Percentiles rank a stretch among this genome's conserved stretches.
Evolutionary conservation across 768 basidiomycete species (phyloP).

Genomic region (Tylopilus vinaceipallidus): DNA sequence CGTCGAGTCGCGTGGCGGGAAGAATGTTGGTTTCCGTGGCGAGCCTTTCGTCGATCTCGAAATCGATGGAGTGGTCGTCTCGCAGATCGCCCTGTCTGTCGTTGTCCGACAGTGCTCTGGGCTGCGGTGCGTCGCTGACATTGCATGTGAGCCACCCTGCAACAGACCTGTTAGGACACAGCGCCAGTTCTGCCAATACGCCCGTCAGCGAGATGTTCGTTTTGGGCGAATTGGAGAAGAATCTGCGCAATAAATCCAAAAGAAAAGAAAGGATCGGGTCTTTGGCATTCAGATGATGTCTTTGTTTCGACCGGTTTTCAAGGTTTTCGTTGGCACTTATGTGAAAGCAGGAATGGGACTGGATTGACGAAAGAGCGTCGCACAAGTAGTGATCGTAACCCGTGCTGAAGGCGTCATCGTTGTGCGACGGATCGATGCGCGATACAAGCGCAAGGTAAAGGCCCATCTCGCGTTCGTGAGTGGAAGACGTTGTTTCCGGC

Average conservation of each 20-base stretch:
- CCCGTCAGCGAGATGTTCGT: constrained; percentile 88
- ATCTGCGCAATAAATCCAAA: constrained; percentile 67
- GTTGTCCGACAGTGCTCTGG: constrained; percentile 9
- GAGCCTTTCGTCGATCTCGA: constrained; percentile 63
- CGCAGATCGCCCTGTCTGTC: constrained; percentile 44
- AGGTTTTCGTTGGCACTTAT: constrained; percentile 42
- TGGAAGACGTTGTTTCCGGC: constrained; percentile 73
- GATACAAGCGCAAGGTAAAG: constrained; percentile 78
- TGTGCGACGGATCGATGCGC: constrained; percentile 70
- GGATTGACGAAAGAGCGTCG: constrained; percentile 69
- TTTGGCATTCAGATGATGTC: constrained; percentile 76
- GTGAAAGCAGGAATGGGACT: constrained; percentile 60
- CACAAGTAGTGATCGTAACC: constrained; percentile 81
- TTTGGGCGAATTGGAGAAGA: constrained; percentile 85
- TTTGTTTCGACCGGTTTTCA: constrained; percentile 40
- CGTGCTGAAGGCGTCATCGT: constrained; percentile 74
- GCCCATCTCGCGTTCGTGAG: constrained; percentile 81
- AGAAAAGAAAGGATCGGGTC: constrained; percentile 73
- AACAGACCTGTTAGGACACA: constrained; percentile 83
- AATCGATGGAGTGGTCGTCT: constrained; percentile 83
- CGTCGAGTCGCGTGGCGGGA: constrained; percentile 69
- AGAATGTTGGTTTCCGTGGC: constrained; percentile 54
- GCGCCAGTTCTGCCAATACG: constrained; percentile 71
- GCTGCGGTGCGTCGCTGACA: constrained; percentile 36
- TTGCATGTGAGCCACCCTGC: constrained; percentile 87